A percentile compares a stretch with the other conserved stretches of the same genome.
Conservation (phyloP, 805 yeast species). For the Candida verbasci region DNA sequence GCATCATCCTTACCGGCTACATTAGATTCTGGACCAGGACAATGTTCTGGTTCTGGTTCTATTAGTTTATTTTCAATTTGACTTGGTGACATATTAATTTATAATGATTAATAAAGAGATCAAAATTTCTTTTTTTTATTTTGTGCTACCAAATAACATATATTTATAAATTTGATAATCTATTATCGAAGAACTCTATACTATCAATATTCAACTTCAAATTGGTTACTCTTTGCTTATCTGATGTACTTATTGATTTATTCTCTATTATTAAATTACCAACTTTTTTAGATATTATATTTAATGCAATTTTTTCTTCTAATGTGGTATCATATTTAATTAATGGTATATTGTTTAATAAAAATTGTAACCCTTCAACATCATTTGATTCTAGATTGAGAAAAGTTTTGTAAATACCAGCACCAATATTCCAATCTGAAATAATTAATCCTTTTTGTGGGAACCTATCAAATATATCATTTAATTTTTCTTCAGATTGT, state of each 20-base stretch:
- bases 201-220: conserved; percentile 23
- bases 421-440: conserved; percentile 52
- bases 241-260: conserved; percentile 7
- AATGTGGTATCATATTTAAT: conserved; percentile 24
- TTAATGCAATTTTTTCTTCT: conserved; percentile 45
- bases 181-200: conserved; percentile 24
- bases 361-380: conserved; percentile 24
- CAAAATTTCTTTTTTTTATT: background rate
- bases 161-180: conserved; percentile 7
- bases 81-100: conserved; percentile 19
- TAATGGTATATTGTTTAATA: conserved; percentile 44
- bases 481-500: conserved; percentile 31
- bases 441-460: conserved; percentile 38
- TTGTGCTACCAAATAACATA: background rate
- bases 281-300: conserved; percentile 48
- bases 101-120: too few species aligned
- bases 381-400: conserved; percentile 24
- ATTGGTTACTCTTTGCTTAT: conserved; percentile 1
- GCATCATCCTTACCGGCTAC: conserved; percentile 92
- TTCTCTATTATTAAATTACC: conserved; percentile 36
- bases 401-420: conserved; percentile 54
- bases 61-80: conserved; percentile 17
- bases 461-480: conserved; percentile 36
- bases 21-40: conserved; percentile 98
- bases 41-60: conserved; percentile 92